Evolutionary conservation across 2,329 filamentous ascomycete genomes (phyloP).

Genomic region (Colletotrichum truncatum): DNA sequence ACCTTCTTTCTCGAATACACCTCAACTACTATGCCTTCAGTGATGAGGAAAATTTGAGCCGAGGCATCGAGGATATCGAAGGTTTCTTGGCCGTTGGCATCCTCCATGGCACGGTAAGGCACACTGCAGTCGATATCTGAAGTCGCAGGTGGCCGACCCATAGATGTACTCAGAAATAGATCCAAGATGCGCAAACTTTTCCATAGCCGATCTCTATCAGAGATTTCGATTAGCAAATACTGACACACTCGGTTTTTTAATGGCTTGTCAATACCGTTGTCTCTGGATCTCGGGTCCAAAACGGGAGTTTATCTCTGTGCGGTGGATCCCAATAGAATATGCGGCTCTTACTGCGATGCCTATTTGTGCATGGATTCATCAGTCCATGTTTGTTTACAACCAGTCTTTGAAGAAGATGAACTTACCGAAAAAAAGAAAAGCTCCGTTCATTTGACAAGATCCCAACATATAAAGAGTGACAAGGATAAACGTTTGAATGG

Average conservation of each 20-base stretch:
- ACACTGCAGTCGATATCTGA: conserved; percentile 66
- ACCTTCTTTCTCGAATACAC: conserved; percentile 64
- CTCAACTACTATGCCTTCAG: conserved; percentile 59
- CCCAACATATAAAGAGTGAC: conserved; percentile 64
- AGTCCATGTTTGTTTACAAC: background rate
- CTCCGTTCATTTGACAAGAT: conserved; percentile 63
- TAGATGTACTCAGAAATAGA: conserved; percentile 61
- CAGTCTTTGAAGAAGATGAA: background rate
- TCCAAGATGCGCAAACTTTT: conserved; percentile 62
- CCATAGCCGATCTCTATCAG: conserved; percentile 56
- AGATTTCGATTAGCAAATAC: too few relatives aligned
- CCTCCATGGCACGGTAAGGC: conserved; percentile 48
- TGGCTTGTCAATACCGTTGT: conserved; percentile 41
- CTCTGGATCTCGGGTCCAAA: conserved; percentile 54
- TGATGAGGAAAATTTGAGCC: conserved; percentile 61
- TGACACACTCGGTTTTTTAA: too few relatives aligned
- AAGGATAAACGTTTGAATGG: conserved; percentile 59
- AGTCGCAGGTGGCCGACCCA: conserved; percentile 63
- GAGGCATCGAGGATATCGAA: conserved; percentile 60
- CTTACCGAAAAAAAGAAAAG: conserved; percentile 59
- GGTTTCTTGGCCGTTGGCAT: conserved; percentile 44
- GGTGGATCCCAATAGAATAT: conserved; percentile 62
- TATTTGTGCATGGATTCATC: conserved; percentile 26
- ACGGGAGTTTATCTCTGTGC: conserved; percentile 62
- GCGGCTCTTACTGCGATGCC: conserved; percentile 60